Evolutionary conservation across 148 eudicot species (phyloP), one percentile per base, ranked within the genome.

Genomic region (Vaccinium corymbosum): DNA sequence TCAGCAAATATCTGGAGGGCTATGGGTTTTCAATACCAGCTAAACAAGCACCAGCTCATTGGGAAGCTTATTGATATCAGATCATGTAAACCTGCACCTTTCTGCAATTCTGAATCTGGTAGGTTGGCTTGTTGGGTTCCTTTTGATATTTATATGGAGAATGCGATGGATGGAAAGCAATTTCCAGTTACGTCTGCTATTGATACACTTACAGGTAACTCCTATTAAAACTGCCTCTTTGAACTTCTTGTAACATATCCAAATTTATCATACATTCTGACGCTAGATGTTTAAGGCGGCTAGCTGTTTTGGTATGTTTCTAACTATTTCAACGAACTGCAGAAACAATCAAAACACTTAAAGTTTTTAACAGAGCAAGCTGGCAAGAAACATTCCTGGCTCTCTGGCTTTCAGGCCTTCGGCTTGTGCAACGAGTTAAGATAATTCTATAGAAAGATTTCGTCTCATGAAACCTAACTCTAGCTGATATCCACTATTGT

Each of bases 301-400:
- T 16, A 7, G 81, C 14, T 9, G 19, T 55, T 56, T 56, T 78
- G 52, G 56, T 50, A 6, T 15, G 8, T 64, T 73, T 64, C 82
- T 78, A 48, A 83, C 64, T 50, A 62, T 64, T 49, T 16, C 49
- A 12, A 66, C 27, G 27, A 66, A 35, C 5, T 79, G 86, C 86
- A 84, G 86, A 84, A 62, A 56, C 81, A 61, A 77, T 83, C 64
- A 59, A 79, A 80, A 79, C 86, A 14, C 86, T 83, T 35, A 81
- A 83, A 42, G 83, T 53, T 79, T 73, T 83, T 71, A 86, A 86
- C 77, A 83, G 81, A 77, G 86, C 88, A 83, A 86, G 85, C 84
- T 86, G 88, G 88, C 83, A 86, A 61, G 88, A 86, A n/a, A 86
- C 88, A n/a, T 86, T 86, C 86, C 77, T 86, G 35, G 85, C 83